Percentiles rank a stretch among this genome's conserved stretches.
Evolutionary conservation across 192 early-diverging fungal species (phyloP).

Genomic region (Phycomyces blakesleeanus): DNA sequence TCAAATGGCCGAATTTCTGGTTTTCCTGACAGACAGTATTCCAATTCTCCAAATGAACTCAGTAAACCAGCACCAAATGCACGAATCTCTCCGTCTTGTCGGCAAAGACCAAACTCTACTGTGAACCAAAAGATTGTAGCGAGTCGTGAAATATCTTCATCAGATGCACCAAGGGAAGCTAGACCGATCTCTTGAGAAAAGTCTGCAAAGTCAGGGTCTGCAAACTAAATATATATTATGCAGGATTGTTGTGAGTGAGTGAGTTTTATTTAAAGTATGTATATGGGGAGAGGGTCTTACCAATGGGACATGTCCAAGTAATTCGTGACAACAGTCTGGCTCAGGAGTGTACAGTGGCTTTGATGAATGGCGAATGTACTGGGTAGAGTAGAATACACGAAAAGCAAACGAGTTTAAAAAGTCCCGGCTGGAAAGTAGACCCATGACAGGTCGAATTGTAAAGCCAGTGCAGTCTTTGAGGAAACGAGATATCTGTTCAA

Average conservation of each 20-base stretch:
- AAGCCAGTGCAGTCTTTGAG: constrained; percentile 94
- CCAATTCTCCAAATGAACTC: constrained; percentile 93
- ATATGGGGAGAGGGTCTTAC: constrained; percentile 26
- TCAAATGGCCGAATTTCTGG: constrained; percentile 83
- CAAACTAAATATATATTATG: constrained; percentile 52
- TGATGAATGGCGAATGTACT: constrained; percentile 95
- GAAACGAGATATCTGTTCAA: constrained; percentile 84
- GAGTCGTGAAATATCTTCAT: constrained; percentile 87
- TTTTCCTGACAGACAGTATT: constrained; percentile 79
- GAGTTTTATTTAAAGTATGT: no score
- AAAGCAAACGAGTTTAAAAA: constrained; percentile 96
- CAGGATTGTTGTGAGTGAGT: no score
- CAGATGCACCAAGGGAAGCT: constrained; percentile 86
- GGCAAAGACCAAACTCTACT: constrained; percentile 90
- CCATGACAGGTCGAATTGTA: constrained; percentile 92
- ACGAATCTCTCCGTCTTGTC: constrained; percentile 62
- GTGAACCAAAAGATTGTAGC: constrained; percentile 93
- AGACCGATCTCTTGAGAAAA: constrained; percentile 93
- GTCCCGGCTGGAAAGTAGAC: constrained; percentile 86
- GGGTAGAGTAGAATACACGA: constrained; percentile 95
- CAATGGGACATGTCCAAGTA: constrained; percentile 83
- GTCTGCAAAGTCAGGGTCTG: constrained; percentile 87
- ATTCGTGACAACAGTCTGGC: constrained; percentile 94
- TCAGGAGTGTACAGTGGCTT: constrained; percentile 92
- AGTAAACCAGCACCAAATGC: constrained; percentile 93